Base-by-base conservation (phyloP, 768 basidiomycete species). In the Xerocomus brunneocitrinus region DNA sequence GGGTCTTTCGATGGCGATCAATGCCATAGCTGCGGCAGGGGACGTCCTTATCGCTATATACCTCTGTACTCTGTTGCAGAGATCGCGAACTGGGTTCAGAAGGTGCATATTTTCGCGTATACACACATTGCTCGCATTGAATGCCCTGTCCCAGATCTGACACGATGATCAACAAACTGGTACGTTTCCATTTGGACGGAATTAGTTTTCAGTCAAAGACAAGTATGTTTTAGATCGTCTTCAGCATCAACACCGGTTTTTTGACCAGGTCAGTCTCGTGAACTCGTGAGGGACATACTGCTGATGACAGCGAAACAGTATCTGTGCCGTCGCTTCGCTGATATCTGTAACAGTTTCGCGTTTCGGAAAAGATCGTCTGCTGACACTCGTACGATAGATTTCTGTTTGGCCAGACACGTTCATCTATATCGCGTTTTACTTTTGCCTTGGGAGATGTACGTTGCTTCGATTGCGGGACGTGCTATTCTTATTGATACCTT, bases 361-460 rank as follows among this genome's bases (percentile, higher is more conserved):
- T 50, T 2, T 13, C 31, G 16, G 1, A 10, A 5, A 9, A 1
- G 12, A 50, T 6, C 3, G 4, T 6, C 12, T 12, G 19, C 28
- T 62, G 32, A 55, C 47, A 47, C 49, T 42, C 19, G 1, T 36
- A 16, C 25, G 9, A 38, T 53, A 83, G 81, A 84, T 84, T 58
- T 56, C 72, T n/a, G 73, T 71, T 5, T 77, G 77, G 39, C 76
- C 76, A 0, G 36, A 69, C 9, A 82, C 82, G 0, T 83, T 84
- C 67, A 67, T 83, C 50, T 85, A 84, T 52, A 83, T 85, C 44
- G 72, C 77, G 2, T 85, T 84, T 67, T 85, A 78, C 64, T 83
- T 85, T 60, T 82, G 78, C 62, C 75, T 84, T 28, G 83, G 83
- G 30, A 76, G 83, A 49, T 65, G 83, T 84, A 60, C 60, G 82